These are phyloP conservation scores for Trichoderma guizhouense DNA, from an alignment of 2,329 filamentous ascomycete species.

Conservation along the genomic window DNA sequence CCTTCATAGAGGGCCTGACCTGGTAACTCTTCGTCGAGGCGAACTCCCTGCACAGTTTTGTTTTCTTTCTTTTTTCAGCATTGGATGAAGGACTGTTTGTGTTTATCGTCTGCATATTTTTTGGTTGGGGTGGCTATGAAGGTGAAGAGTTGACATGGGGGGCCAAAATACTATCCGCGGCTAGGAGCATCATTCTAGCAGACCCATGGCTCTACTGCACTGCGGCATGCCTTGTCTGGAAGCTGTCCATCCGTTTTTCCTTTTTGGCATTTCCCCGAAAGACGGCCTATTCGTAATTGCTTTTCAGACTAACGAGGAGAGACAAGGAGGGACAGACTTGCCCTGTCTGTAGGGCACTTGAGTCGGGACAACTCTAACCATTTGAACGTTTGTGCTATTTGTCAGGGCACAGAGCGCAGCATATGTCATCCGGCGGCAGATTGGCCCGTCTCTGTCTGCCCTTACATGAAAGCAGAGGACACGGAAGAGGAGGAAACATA, in stretches of 20 bases:
- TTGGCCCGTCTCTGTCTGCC: not conserved
- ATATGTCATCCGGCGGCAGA: not conserved
- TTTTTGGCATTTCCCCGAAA: constrained; percentile 10
- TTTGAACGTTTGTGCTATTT: not conserved
- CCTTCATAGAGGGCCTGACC: not conserved
- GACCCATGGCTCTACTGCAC: not conserved
- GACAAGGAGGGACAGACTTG: not conserved
- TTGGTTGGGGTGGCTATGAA: not conserved
- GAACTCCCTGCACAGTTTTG: not conserved
- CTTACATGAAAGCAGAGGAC: not conserved
- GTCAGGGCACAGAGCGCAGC: not conserved
- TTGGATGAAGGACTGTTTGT: not conserved
- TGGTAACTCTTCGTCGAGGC: not conserved
- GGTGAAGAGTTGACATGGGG: not conserved
- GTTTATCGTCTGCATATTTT: not conserved
- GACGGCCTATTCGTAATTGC: not conserved
- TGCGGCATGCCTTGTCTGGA: not conserved
- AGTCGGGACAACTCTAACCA: not conserved
- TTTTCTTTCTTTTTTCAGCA: not conserved
- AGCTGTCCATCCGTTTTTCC: not conserved
- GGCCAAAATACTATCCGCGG: not conserved
- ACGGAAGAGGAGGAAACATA: not conserved
- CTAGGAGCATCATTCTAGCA: not conserved
- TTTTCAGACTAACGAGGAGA: not conserved
- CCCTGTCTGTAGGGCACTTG: not conserved